phyloP scores from a whole-genome alignment of 2,329 filamentous ascomycete genomes.

The Talaromyces piceae region DNA sequence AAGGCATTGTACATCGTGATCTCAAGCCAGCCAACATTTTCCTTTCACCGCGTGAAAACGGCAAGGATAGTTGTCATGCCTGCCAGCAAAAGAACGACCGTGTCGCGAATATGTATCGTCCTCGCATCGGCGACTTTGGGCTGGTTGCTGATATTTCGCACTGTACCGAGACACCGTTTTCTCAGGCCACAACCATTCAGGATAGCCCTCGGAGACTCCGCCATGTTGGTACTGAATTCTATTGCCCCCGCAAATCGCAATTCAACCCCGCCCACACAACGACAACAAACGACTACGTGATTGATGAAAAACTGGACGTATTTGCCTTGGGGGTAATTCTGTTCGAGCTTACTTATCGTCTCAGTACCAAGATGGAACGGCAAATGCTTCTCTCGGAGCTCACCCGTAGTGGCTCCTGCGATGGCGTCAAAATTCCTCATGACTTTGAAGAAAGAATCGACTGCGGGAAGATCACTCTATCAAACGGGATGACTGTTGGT shows the following conservation, averaged over 20 bases:
- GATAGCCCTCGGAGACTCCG: slow-evolving; percentile 24
- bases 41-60: slow-evolving; percentile 45
- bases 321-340: slow-evolving; percentile 56
- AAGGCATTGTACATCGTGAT: slow-evolving; percentile 58
- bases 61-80: slow-evolving; percentile 38
- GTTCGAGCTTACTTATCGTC: slow-evolving; percentile 53
- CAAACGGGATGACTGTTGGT: slow-evolving; percentile 22
- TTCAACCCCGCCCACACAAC: slow-evolving; percentile 9
- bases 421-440: slow-evolving; percentile 24
- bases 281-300: slow-evolving; percentile 16
- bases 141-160: slow-evolving; percentile 51
- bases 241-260: slow-evolving; percentile 42
- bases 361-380: slow-evolving; percentile 46
- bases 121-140: slow-evolving; percentile 62
- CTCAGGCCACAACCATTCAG: slow-evolving; percentile 14
- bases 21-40: slow-evolving; percentile 64
- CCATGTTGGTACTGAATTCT: slow-evolving; percentile 55
- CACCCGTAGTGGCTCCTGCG: slow-evolving; percentile 17
- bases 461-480: slow-evolving; percentile 19
- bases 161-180: slow-evolving; percentile 22
- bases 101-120: slow-evolving; percentile 41
- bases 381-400: slow-evolving; percentile 36
- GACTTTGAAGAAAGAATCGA: slow-evolving; percentile 34
- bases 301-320: slow-evolving; percentile 51
- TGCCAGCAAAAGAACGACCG: slow-evolving; percentile 32